A percentile compares a stretch with the other conserved stretches of the same genome.
Conservation (phyloP, 1,139 yeast species). For the Suhomyces ambrosiae region DNA sequence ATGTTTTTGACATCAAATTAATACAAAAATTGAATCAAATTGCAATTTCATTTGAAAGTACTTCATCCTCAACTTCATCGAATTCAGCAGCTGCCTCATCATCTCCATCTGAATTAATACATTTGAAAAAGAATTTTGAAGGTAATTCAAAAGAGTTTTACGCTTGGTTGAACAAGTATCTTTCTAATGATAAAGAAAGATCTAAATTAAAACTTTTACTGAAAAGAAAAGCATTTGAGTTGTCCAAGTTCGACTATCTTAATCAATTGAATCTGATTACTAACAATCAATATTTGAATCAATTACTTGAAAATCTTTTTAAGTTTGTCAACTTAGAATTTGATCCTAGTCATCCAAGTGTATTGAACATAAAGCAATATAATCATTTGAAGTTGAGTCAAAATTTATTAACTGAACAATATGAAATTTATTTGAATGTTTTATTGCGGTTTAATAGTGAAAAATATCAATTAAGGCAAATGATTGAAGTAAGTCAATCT, state of each 20-base stretch:
- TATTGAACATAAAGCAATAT: constrained; percentile 25
- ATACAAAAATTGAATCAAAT: constrained; percentile 27
- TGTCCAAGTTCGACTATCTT: constrained; percentile 71
- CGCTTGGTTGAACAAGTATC: constrained; percentile 69
- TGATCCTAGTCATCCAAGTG: constrained; percentile 17
- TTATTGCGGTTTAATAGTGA: constrained; percentile 46
- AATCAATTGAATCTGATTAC: constrained; percentile 61
- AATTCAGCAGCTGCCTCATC: constrained; percentile 7
- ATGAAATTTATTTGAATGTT: constrained; percentile 36
- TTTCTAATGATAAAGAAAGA: constrained; percentile 65
- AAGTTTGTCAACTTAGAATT: constrained; percentile 33
- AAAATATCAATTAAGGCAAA: constrained; percentile 44
- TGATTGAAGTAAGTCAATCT: constrained; percentile 44
- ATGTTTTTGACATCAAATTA: constrained; percentile 35
- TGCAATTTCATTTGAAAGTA: constrained; percentile 4
- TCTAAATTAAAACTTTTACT: constrained; percentile 62
- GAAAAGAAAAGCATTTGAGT: constrained; percentile 64
- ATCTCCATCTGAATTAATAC: constrained; percentile 16
- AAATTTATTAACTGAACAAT: constrained; percentile 28
- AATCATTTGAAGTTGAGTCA: constrained; percentile 27
- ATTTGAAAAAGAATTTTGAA: constrained; percentile 59
- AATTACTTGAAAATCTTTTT: constrained; percentile 42
- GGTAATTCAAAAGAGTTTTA: constrained; percentile 74
- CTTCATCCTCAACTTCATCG: constrained; percentile 3
- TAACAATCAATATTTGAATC: constrained; percentile 51